A percentile compares a stretch with the other conserved stretches of the same genome.
phyloP scores from a whole-genome alignment of 768 basidiomycete genomes.

The Psilocybe subaeruginosa region DNA sequence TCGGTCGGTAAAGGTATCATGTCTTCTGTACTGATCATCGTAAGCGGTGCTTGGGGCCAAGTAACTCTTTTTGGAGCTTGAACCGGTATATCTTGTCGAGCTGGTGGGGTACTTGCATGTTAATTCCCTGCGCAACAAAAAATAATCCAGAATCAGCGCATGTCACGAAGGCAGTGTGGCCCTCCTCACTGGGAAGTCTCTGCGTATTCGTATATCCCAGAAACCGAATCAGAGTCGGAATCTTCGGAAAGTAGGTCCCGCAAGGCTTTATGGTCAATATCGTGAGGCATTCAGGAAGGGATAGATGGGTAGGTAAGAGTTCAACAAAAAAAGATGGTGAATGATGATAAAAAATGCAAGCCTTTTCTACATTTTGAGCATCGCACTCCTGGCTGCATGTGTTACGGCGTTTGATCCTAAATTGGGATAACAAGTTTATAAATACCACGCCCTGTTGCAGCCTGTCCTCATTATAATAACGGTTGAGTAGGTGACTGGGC shows the following conservation, averaged over 20 bases:
- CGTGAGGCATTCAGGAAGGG: not conserved
- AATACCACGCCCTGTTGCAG: not conserved
- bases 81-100: not conserved
- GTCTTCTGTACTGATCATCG: not conserved
- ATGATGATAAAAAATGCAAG: not conserved
- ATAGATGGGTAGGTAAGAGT: not conserved
- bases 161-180: not conserved
- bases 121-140: conserved; percentile 2
- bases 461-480: not conserved
- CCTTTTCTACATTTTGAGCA: not conserved
- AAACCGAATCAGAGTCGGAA: conserved; percentile 3
- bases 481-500: not conserved
- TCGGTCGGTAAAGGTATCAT: not conserved
- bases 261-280: not conserved
- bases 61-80: not conserved
- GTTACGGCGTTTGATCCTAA: not conserved
- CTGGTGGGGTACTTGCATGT: not conserved
- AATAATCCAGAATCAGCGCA: not conserved
- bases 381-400: not conserved
- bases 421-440: not conserved
- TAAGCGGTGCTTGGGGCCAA: not conserved
- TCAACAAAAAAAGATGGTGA: not conserved
- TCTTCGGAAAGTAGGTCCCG: not conserved
- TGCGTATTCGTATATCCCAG: conserved; percentile 4
- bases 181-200: conserved; percentile 4